These are phyloP conservation scores for Pythium biforme DNA, from an alignment of 352 stramenopile species.

Conservation along the genomic window DNA sequence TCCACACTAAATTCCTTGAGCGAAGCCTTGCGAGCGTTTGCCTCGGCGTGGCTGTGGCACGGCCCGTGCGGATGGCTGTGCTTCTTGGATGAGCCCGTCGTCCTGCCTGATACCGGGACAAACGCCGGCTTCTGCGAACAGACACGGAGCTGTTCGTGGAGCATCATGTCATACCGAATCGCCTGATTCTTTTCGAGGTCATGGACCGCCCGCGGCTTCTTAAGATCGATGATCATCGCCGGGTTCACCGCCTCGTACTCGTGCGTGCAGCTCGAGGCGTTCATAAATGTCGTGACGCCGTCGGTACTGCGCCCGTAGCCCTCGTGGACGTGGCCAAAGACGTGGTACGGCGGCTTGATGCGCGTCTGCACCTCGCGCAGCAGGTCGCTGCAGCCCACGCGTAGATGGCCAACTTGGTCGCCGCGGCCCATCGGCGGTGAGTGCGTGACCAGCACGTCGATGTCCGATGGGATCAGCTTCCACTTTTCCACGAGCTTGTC, in stretches of 20 bases:
- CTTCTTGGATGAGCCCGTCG: background rate
- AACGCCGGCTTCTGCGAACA: conserved; percentile 65
- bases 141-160: conserved; percentile 61
- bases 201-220: conserved; percentile 11
- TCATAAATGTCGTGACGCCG: conserved; percentile 83
- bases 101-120: conserved; percentile 30
- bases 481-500: conserved; percentile 42
- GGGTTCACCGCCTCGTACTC: conserved; percentile 74
- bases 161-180: conserved; percentile 45
- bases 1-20: conserved; percentile 66
- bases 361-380: conserved; percentile 60
- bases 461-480: conserved; percentile 49
- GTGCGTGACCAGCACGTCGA: conserved; percentile 89
- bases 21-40: conserved; percentile 9
- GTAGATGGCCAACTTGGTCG: conserved; percentile 53
- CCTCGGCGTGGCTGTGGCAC: background rate
- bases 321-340: conserved; percentile 92
- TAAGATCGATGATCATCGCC: conserved; percentile 57
- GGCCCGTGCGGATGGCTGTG: background rate
- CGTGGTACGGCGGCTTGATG: conserved; percentile 71
- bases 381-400: conserved; percentile 78
- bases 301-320: conserved; percentile 70
- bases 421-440: conserved; percentile 77
- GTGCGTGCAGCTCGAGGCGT: conserved; percentile 78
- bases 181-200: conserved; percentile 33